These are phyloP conservation scores for Agarophyton chilense DNA, from an alignment of 23 red algal species.

Conservation along the genomic window DNA sequence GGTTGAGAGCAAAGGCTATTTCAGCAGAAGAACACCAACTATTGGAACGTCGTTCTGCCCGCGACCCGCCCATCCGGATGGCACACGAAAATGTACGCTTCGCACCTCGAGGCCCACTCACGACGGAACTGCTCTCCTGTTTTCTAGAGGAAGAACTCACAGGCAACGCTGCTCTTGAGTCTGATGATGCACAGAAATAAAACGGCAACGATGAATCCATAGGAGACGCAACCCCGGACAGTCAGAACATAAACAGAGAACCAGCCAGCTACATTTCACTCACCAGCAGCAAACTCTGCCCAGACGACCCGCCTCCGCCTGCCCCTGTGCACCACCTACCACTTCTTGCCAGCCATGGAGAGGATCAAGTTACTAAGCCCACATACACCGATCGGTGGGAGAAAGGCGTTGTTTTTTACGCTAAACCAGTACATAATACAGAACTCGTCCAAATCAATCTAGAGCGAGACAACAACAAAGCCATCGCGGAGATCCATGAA, in stretches of 20 bases:
- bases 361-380: no score
- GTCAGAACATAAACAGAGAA: no score
- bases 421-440: not conserved
- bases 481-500: not conserved
- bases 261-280: no score
- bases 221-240: no score
- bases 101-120: not conserved
- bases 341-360: no score
- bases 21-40: not conserved
- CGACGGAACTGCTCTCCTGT: slow-evolving; percentile 22
- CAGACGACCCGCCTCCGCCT: no score
- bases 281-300: no score
- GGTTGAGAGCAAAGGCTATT: not conserved
- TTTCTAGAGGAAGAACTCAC: slow-evolving; percentile 52
- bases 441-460: no score
- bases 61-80: slow-evolving; percentile 13
- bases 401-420: not conserved
- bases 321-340: no score
- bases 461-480: not conserved
- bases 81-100: slow-evolving; percentile 40
- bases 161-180: not conserved
- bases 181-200: not conserved
- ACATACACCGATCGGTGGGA: not conserved
- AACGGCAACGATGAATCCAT: no score
- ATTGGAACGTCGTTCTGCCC: not conserved